A percentile compares a stretch with the other conserved stretches of the same genome.
Evolutionary conservation across 2,329 filamentous ascomycete genomes (phyloP).

Genomic region (Myriosclerotinia scirpicola): DNA sequence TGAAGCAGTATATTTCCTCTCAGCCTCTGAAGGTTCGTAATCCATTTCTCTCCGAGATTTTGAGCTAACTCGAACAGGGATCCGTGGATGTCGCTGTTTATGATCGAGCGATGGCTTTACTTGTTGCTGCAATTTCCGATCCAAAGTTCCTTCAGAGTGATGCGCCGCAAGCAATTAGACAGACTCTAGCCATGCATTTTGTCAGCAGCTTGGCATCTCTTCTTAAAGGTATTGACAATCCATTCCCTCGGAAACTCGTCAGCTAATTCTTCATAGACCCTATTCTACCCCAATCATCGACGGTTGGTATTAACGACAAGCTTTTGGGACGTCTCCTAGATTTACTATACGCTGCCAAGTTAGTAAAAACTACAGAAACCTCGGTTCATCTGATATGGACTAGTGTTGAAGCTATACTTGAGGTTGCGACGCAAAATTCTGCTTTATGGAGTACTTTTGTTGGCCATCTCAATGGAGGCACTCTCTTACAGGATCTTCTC

Average conservation of each 20-base stretch:
- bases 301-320: constrained; percentile 39
- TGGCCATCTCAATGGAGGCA: constrained; percentile 41
- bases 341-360: constrained; percentile 36
- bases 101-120: constrained; percentile 51
- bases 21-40: constrained; percentile 36
- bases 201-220: constrained; percentile 57
- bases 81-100: constrained; percentile 41
- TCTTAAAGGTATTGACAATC: constrained; percentile 49
- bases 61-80: constrained; percentile 31
- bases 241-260: background rate
- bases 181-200: constrained; percentile 53
- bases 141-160: constrained; percentile 51
- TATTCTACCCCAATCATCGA: constrained; percentile 40
- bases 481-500: constrained; percentile 45
- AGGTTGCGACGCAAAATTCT: constrained; percentile 49
- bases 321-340: constrained; percentile 41
- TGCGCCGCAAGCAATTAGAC: constrained; percentile 47
- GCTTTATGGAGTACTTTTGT: constrained; percentile 48
- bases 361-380: constrained; percentile 29
- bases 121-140: constrained; percentile 62
- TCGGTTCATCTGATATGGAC: constrained; percentile 44
- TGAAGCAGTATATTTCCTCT: constrained; percentile 58
- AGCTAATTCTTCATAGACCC: constrained; percentile 42
- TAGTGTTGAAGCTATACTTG: constrained; percentile 49
- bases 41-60: background rate